Evolutionary conservation across 768 basidiomycete genomes (phyloP), one percentile per base, ranked within the genome.

Genomic region (Tricholoma furcatifolium): DNA sequence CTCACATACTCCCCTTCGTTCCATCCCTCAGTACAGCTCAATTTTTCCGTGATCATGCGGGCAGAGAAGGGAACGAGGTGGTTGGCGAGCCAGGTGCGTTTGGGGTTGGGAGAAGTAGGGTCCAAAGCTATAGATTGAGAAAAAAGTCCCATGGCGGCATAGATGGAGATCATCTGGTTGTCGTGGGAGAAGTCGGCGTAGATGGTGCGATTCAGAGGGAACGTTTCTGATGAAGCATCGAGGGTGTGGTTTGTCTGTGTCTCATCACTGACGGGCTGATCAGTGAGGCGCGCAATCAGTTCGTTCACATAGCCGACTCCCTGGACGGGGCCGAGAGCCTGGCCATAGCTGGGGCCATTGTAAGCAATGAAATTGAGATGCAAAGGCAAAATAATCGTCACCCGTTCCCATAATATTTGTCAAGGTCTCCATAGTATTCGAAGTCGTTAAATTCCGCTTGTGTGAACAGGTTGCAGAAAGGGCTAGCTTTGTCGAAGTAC

Each of bases 221-320:
- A 94, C 0, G 88, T 91, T 11, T 60, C 59, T 0, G 82, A 80
- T 4, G 78, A 75, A 0, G 72, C 60, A 62, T 88, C 84, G 24
- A 94, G 76, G 0, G 91, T 93, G 9, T 67, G 68, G 67, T 93
- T 93, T 2, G 87, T 89, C 60, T 88, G 85, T 0, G 90, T 92
- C 56, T 77, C 62, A 66, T 92, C 90, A 36, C 64, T 65, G 24
- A 91, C 87, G 1, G 83, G 79, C 14, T 65, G 67, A 14, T 75
- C 75, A 0, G 85, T 89, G 39, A 96, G 76, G 10, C 94, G 82
- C 0, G 91, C 89, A 18, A 95, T 66, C n/a, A 96, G 79, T 70
- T 95, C 93, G 65, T 93, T 93, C 62, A 90, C 75, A 65, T 89
- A 96, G 6, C 93, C 93, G 3, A 93, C 85, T 30, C 91, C 91